Conservation (phyloP, 2,329 filamentous ascomycete species). For the Alternaria dauci region DNA sequence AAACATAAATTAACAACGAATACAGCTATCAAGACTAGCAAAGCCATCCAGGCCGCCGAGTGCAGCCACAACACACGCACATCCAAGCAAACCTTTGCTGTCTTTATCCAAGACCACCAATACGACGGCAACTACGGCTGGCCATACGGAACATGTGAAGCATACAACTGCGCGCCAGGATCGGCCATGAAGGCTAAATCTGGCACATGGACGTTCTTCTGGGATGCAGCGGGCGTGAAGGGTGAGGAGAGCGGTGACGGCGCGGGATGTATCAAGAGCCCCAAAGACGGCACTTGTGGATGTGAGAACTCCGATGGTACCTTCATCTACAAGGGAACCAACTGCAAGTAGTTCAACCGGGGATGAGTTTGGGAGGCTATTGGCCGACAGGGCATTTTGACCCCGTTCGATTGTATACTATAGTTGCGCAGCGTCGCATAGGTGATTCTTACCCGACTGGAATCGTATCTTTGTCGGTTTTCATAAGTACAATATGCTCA, state of each 20-base stretch:
- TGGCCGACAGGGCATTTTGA: background rate
- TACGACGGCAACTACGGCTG: constrained; percentile 56
- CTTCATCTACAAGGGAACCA: constrained; percentile 28
- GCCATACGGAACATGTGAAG: constrained; percentile 58
- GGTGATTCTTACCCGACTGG: background rate
- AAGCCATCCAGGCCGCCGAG: constrained; percentile 55
- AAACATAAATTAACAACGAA: background rate
- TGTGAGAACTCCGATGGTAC: constrained; percentile 38
- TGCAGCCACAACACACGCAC: constrained; percentile 54
- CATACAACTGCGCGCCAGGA: constrained; percentile 34
- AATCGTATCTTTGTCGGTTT: background rate
- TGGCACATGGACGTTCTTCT: constrained; percentile 37
- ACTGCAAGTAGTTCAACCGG: constrained; percentile 4
- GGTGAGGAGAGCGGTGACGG: constrained; percentile 32
- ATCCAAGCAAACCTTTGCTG: constrained; percentile 51
- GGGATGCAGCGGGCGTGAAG: constrained; percentile 28
- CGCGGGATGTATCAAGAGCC: constrained; percentile 40
- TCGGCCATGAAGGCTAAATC: constrained; percentile 21
- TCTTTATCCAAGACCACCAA: constrained; percentile 57
- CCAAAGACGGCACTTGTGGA: constrained; percentile 33
- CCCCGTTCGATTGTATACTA: background rate
- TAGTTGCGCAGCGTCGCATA: background rate
- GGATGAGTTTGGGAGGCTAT: background rate
- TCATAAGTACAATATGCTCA: background rate
- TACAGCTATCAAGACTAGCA: constrained; percentile 42